Percentiles rank a stretch among this genome's conserved stretches.
Evolutionary conservation across 2,329 filamentous ascomycete genomes (phyloP).

Genomic region (Celoporthe dispersa): DNA sequence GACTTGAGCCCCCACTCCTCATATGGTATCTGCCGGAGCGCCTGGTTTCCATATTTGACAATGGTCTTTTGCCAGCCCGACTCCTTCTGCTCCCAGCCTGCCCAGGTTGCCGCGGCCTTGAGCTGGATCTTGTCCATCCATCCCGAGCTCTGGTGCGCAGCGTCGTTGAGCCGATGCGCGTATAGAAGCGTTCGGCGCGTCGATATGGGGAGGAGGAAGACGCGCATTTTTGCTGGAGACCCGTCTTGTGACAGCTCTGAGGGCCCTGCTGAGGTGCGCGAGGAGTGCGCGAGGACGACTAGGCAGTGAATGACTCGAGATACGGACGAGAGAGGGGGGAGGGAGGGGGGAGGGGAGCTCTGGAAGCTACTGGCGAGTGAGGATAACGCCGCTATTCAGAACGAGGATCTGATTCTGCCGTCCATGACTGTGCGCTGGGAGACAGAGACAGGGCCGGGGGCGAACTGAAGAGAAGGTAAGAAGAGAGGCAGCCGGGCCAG

Average conservation of each 20-base stretch:
- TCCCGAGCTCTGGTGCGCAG: conserved; percentile 56
- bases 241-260: background rate
- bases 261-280: background rate
- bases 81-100: conserved; percentile 83
- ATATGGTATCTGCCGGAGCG: conserved; percentile 86
- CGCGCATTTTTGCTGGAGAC: conserved; percentile 67
- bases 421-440: background rate
- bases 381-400: conserved; percentile 2
- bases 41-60: conserved; percentile 83
- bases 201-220: conserved; percentile 92
- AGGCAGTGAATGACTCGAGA: background rate
- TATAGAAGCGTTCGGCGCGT: conserved; percentile 90
- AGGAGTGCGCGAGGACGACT: background rate
- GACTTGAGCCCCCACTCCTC: conserved; percentile 99
- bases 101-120: conserved; percentile 79
- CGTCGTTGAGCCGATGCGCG: conserved; percentile 73
- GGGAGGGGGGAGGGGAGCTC: background rate
- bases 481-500: conserved; percentile 2
- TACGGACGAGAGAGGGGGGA: background rate
- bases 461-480: background rate
- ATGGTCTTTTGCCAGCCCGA: conserved; percentile 87
- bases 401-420: background rate
- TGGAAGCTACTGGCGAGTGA: conserved; percentile 6
- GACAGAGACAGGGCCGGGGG: background rate
- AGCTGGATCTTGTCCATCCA: conserved; percentile 70